Evolutionary conservation across 306 rosid genomes (phyloP), one percentile per base, ranked within the genome.

Genomic region (Coriaria nepalensis): DNA sequence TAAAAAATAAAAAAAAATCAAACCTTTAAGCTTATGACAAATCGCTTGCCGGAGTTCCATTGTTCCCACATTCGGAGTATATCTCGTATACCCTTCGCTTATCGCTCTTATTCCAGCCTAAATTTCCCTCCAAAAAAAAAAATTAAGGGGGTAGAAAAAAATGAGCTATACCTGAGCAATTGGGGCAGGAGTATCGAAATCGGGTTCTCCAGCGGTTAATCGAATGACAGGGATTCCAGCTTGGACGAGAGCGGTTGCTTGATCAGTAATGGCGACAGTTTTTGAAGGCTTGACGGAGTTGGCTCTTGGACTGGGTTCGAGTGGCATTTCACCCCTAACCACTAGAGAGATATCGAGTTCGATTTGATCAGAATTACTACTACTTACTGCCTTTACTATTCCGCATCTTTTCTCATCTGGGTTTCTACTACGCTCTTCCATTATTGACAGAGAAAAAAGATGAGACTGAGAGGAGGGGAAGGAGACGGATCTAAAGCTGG

Each of bases 101-200:
- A 85, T 90, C 7, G 95, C 98, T 61, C 79, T 79, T 20, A 79
- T 79, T 57, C 96, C 98, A 10, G 95, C 98, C 95, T 88, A 61
- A 42, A 1, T 42, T 46, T 4, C 61, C 42, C 55, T 34, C 4
- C 34, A 47, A 47, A 50, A 9, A 5, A 8, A 6, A 6, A 11
- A 29, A 6, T n/a, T n/a, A n/a, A n/a, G n/a, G n/a, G n/a, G n/a
- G n/a, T n/a, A 32, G 8, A 15, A 6, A 35, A 44, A 20, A 20
- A 2, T 2, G 35, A 9, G 6, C 32, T 35, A 10, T 37, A 79
- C 97, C 90, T 92, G 83, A 0, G 72, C 79, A 2, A 92, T 72
- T 9, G 60, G 52, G 45, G 77, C n/a, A 0, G 98, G 98, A 0
- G 98, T 92, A 49, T 82, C 96, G 35, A 92, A 92, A 73, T 92